Conservation (phyloP, 495 filamentous ascomycete genomes). For the Astrothelium macrocarpum region DNA sequence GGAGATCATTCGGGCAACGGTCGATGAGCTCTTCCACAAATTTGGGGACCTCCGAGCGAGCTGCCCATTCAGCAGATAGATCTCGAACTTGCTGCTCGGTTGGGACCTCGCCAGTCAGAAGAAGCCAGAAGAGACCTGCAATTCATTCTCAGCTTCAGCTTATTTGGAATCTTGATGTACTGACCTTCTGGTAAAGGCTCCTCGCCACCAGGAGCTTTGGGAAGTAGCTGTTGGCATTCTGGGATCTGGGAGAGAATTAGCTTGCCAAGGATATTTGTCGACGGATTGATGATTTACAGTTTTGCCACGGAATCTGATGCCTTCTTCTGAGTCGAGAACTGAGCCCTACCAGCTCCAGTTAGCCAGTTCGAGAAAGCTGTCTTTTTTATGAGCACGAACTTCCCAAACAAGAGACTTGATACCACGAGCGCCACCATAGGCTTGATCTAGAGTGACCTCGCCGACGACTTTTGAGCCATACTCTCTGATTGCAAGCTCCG, state of each 20-base stretch:
- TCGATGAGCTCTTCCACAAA: slow-evolving; percentile 98
- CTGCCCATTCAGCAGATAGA: slow-evolving; percentile 96
- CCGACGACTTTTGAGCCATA: slow-evolving; percentile 89
- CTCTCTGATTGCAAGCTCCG: slow-evolving; percentile 47
- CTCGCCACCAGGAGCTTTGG: slow-evolving; percentile 88
- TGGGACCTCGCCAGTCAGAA: slow-evolving; percentile 93
- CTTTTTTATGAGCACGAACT: slow-evolving; percentile 34
- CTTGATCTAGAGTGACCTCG: slow-evolving; percentile 98
- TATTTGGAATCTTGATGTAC: slow-evolving; percentile 10
- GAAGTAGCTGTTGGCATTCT: slow-evolving; percentile 93
- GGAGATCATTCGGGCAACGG: slow-evolving; percentile 94
- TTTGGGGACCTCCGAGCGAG: slow-evolving; percentile 88
- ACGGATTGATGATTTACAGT: slow-evolving; percentile 45
- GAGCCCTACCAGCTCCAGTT: slow-evolving; percentile 53
- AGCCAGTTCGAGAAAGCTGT: slow-evolving; percentile 9
- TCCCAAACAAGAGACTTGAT: slow-evolving; percentile 99
- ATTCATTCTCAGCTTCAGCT: background rate
- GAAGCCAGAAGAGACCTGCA: slow-evolving; percentile 94
- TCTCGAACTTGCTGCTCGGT: slow-evolving; percentile 95
- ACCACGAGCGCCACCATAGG: slow-evolving; percentile 96
- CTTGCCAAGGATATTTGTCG: background rate
- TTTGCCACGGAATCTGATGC: slow-evolving; percentile 96
- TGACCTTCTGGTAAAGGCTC: slow-evolving; percentile 92
- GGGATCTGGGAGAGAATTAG: slow-evolving; percentile 54
- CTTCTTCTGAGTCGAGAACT: slow-evolving; percentile 95